Evolutionary conservation across 306 rosid genomes (phyloP).

Genomic region (Medicago arabica): DNA sequence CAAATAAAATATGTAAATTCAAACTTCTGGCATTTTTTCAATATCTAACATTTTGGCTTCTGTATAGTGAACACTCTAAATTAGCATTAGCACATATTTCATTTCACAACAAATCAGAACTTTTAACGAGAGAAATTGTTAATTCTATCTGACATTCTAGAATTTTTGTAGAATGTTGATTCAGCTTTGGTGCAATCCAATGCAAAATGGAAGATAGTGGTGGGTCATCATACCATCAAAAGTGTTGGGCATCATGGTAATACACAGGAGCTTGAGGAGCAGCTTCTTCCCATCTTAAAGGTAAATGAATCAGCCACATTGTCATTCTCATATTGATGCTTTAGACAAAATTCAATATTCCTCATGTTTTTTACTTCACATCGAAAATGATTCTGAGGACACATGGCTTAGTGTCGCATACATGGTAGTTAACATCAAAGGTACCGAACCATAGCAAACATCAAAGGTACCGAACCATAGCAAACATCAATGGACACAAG

Average conservation of each 20-base stretch:
- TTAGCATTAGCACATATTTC: not conserved
- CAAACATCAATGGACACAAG: no score
- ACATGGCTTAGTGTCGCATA: no score
- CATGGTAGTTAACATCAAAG: no score
- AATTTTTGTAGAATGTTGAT: slow-evolving; percentile 54
- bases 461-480: no score
- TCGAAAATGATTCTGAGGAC: not conserved
- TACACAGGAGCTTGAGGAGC: slow-evolving; percentile 60
- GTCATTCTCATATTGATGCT: not conserved
- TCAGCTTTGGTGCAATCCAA: slow-evolving; percentile 58
- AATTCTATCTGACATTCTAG: not conserved
- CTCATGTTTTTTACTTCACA: slow-evolving; percentile 2
- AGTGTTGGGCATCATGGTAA: slow-evolving; percentile 74
- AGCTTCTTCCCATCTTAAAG: slow-evolving; percentile 73
- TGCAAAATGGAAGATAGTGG: slow-evolving; percentile 83
- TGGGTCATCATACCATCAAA: slow-evolving; percentile 82
- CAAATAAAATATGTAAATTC: not conserved
- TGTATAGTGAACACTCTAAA: not conserved
- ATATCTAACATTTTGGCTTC: no score
- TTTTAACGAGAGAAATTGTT: not conserved
- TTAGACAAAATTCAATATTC: not conserved
- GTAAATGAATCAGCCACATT: slow-evolving; percentile 41
- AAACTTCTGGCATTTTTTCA: not conserved
- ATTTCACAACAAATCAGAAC: not conserved
- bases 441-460: no score